Base-by-base conservation (phyloP, 2,329 filamentous ascomycete species). In the Daldinia sp. region DNA sequence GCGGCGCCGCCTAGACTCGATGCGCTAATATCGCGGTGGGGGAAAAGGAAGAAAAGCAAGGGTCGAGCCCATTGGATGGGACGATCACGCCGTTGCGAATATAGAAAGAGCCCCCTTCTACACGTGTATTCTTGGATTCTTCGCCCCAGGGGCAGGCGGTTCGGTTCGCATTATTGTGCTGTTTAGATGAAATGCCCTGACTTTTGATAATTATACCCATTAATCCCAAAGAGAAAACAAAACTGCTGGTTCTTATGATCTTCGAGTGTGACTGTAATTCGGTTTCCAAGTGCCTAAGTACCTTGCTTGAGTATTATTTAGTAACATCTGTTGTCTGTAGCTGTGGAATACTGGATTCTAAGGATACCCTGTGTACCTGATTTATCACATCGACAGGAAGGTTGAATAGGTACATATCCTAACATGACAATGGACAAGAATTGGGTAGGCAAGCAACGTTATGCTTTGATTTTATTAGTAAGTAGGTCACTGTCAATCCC, bases 151-250 rank as follows among this genome's bases (percentile, higher is more conserved):
- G 69, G 66, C 63, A 70, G 63, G 56, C 62, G 68, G 60, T 65
- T 67, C 63, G 65, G 60, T 59, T 70, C 67, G 66, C 66, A 69
- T 70, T 63, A 60, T 65, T 64, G 68, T 65, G 60, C 68, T 58
- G 33, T 35, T 65, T 72, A 70, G 73, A 72, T 71, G 72, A 72
- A 35, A 48, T 63, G 55, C 37, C 66, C 61, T 58, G 51, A 33
- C 53, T 71, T 64, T 74, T 65, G 67, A 67, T 75, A 75, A 75
- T 75, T 75, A 75, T 75, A 75, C 71, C 73, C 71, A 69, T 73
- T 74, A 64, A 71, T 72, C 63, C 65, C 64, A 67, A 51, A 65
- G 68, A 70, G 68, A 68, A 66, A 41, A 26, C 18, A 39, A 39
- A 39, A 39, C 13, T 2, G 15, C 37, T 18, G 6, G 6, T 37